phyloP scores from a whole-genome alignment of 2,329 filamentous ascomycete genomes.

The Nannizzia gypsea region DNA sequence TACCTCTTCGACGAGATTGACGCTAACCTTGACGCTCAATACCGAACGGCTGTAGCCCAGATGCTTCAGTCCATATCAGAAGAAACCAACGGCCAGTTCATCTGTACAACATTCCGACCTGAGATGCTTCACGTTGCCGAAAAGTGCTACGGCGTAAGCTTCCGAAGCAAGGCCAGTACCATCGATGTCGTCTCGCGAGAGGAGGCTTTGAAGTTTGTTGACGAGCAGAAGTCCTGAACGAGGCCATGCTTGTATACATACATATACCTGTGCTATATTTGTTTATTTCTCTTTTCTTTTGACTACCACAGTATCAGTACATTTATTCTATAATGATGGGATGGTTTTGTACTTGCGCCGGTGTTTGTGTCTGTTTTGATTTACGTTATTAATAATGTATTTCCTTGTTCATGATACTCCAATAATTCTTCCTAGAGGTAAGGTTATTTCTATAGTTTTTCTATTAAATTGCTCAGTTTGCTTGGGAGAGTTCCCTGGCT shows the following conservation, averaged over 20 bases:
- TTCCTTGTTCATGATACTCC: background rate
- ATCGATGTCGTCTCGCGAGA: slow-evolving; percentile 83
- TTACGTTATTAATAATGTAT: background rate
- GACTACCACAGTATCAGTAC: background rate
- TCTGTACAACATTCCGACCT: slow-evolving; percentile 95
- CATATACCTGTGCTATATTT: background rate
- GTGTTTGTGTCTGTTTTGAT: background rate
- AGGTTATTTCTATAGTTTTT: background rate
- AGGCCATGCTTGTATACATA: background rate
- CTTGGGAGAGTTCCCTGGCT: slow-evolving; percentile 1
- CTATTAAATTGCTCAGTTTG: background rate
- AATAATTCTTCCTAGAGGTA: background rate
- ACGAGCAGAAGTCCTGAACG: slow-evolving; percentile 54
- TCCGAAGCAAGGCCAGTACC: slow-evolving; percentile 78
- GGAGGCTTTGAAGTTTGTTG: slow-evolving; percentile 85
- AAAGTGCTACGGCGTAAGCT: slow-evolving; percentile 95
- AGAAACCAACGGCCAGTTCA: slow-evolving; percentile 61
- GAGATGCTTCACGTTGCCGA: slow-evolving; percentile 93
- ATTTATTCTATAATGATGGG: background rate
- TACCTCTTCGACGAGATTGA: slow-evolving; percentile 99
- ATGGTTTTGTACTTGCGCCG: background rate
- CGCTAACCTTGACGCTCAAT: slow-evolving; percentile 94
- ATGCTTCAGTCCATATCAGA: slow-evolving; percentile 68
- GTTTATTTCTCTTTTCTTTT: background rate
- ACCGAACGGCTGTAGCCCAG: slow-evolving; percentile 85